Evolutionary conservation across 257 asterid genomes (phyloP).

Genomic region (Anisodus tanguticus): DNA sequence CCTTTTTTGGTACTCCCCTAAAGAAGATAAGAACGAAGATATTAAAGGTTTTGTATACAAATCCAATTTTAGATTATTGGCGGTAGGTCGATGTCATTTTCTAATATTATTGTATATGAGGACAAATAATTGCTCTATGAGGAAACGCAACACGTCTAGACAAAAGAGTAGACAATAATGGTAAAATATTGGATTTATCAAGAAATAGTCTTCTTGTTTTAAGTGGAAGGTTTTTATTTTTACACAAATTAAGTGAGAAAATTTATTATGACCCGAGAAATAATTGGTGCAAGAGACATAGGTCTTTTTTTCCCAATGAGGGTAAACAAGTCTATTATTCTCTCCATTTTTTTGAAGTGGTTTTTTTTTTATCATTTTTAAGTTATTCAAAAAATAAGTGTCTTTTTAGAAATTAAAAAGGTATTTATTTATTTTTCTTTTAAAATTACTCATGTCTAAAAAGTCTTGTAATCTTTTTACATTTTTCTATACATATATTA

Average conservation of each 20-base stretch:
- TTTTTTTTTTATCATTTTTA: too few relatives aligned
- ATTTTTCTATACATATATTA: too few relatives aligned
- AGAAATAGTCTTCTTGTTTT: neutral
- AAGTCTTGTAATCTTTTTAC: too few relatives aligned
- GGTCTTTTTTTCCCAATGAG: too few relatives aligned
- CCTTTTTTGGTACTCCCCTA: neutral
- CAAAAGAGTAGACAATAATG: neutral
- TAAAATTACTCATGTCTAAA: too few relatives aligned
- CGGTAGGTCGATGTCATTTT: neutral
- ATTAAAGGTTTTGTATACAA: neutral
- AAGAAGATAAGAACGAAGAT: neutral
- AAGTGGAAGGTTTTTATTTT: neutral
- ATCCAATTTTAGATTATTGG: neutral
- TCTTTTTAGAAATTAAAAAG: too few relatives aligned
- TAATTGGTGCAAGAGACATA: neutral
- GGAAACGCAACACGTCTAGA: neutral
- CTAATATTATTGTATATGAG: neutral
- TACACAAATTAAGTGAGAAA: neutral
- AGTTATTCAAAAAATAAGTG: too few relatives aligned
- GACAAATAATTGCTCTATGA: neutral
- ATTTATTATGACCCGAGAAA: neutral
- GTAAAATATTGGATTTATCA: neutral
- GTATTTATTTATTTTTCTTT: too few relatives aligned
- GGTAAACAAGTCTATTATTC: too few relatives aligned
- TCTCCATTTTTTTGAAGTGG: too few relatives aligned